Conservation (phyloP, 257 asterid genomes). For the Osmanthus fragrans region DNA sequence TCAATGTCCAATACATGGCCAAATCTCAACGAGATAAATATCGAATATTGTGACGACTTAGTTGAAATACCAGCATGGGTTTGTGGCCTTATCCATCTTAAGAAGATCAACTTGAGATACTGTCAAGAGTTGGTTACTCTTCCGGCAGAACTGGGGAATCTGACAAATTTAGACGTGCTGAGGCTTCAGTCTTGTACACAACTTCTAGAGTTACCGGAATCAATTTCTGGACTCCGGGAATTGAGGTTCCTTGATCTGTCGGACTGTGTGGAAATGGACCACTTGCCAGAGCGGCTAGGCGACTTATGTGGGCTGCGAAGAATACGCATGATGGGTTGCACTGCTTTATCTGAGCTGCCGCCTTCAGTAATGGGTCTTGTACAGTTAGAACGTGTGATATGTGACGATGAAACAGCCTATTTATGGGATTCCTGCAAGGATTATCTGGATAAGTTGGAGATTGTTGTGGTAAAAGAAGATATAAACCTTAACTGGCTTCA, state of each 20-base stretch:
- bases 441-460: constrained; percentile 20
- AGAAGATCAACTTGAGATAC: constrained; percentile 32
- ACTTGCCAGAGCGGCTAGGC: constrained; percentile 26
- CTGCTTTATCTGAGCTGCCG: constrained; percentile 30
- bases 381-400: constrained; percentile 27
- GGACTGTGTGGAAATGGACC: constrained; percentile 30
- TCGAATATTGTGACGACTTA: constrained; percentile 36
- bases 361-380: constrained; percentile 20
- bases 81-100: constrained; percentile 28
- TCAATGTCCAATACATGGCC: constrained; percentile 26
- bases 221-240: constrained; percentile 26
- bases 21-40: constrained; percentile 36
- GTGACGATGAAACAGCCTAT: constrained; percentile 33
- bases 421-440: constrained; percentile 15
- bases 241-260: constrained; percentile 32
- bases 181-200: constrained; percentile 39
- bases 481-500: constrained; percentile 41
- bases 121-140: constrained; percentile 32
- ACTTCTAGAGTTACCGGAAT: constrained; percentile 22
- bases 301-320: constrained; percentile 18
- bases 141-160: constrained; percentile 31
- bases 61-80: constrained; percentile 24
- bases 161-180: constrained; percentile 30
- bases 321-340: constrained; percentile 34
- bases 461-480: constrained; percentile 28